Evolutionary conservation across 2,329 filamentous ascomycete species (phyloP), one percentile per base, ranked within the genome.

Genomic region (Scedosporium aurantiacum): DNA sequence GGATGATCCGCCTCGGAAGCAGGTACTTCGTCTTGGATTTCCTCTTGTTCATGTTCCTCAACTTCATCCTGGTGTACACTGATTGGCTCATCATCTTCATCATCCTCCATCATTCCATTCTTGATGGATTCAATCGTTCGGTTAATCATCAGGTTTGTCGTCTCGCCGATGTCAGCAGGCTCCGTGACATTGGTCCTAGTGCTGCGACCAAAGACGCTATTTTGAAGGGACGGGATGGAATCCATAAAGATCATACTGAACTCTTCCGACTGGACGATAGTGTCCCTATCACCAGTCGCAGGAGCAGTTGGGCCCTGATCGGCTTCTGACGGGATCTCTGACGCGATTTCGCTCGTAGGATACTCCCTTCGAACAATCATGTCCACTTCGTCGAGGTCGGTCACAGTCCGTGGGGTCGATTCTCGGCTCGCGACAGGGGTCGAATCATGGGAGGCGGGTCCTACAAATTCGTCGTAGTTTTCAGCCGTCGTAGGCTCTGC

Each of bases 231-330:
- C 2, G 78, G 79, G 18, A 84, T 72, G 2, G 80, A 81, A 55
- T 81, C 76, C 63, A 82, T 76, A 37, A 80, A 80, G 61, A 84
- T 84, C 80, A 83, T 83, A 67, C 81, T 84, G 64, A 84, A 83
- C 45, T 80, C 79, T 63, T 84, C 81, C 16, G 73, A 76, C n/a
- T 79, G 75, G 3, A 75, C 74, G 56, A 79, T 74, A 0, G 75
- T 80, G 58, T 81, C 73, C 37, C 74, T 18, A 5, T 72, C 54
- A 60, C 64, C 47, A 12, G 21, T 12, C 18, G 12, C 56, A 27
- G 43, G 40, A 7, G 7, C 56, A 27, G 25, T 14, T 2, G 16
- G 8, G 6, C 8, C 12, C 47, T 32, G n/a, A 8, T 37, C 45
- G 8, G 32, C 41, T 32, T 56, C 60, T 16, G 47, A 45, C 10